Conservation (phyloP, 768 basidiomycete genomes). For the Lactarius hengduanensis region DNA sequence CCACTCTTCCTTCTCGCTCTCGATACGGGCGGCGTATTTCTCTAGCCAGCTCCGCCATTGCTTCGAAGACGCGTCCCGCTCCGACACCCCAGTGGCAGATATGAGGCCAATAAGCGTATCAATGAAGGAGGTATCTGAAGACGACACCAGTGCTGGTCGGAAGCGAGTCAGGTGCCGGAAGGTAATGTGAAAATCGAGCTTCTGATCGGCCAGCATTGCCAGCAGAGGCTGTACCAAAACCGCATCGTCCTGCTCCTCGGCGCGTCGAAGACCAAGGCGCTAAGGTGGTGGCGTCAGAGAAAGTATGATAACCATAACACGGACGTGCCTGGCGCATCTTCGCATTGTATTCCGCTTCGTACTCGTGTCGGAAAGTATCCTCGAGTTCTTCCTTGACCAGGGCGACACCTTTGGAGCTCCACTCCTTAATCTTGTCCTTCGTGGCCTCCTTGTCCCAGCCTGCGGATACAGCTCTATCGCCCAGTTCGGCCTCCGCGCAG, state of each 20-base stretch:
- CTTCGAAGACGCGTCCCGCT: constrained; percentile 44
- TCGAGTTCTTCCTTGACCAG: constrained; percentile 60
- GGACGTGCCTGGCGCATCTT: constrained; percentile 65
- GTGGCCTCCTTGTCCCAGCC: constrained; percentile 65
- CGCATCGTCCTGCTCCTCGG: constrained; percentile 56
- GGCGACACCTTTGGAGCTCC: constrained; percentile 57
- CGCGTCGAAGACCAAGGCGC: constrained; percentile 75
- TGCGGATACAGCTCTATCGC: constrained; percentile 45
- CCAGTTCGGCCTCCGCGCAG: constrained; percentile 68
- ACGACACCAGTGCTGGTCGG: constrained; percentile 40
- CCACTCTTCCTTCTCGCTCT: constrained; percentile 52
- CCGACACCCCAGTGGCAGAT: constrained; percentile 46
- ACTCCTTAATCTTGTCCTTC: constrained; percentile 55
- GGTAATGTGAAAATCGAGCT: constrained; percentile 85
- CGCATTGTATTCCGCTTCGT: constrained; percentile 59
- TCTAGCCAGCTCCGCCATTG: constrained; percentile 66
- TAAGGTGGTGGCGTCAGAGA: constrained; percentile 32
- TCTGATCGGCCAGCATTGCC: constrained; percentile 66
- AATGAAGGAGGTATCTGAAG: constrained; percentile 45
- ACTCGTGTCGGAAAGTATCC: constrained; percentile 54
- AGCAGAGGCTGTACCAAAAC: constrained; percentile 65
- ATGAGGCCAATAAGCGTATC: constrained; percentile 46
- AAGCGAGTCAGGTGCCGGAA: constrained; percentile 74
- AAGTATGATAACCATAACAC: not conserved
- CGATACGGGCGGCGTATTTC: constrained; percentile 57